A percentile compares a stretch with the other conserved stretches of the same genome.
phyloP scores from a whole-genome alignment of 2,329 filamentous ascomycete genomes.

The Hypoxylon sp. region DNA sequence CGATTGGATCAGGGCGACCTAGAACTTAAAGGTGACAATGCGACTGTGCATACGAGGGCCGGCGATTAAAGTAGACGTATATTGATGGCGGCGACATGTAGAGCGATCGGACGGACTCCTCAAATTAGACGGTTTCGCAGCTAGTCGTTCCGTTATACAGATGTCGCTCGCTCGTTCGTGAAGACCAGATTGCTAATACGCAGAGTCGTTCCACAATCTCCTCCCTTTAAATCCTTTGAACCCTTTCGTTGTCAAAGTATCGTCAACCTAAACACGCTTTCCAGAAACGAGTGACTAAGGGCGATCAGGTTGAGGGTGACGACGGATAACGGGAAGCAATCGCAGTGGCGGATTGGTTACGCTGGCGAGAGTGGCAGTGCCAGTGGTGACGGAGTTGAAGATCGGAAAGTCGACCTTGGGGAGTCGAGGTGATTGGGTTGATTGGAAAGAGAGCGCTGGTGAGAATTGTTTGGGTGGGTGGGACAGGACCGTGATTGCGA shows the following conservation, averaged over 20 bases:
- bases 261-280: constrained; percentile 42
- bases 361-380: constrained; percentile 31
- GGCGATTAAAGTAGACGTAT: constrained; percentile 34
- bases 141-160: constrained; percentile 17
- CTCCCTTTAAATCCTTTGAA: constrained; percentile 14
- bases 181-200: constrained; percentile 18
- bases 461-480: constrained; percentile 40
- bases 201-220: constrained; percentile 29
- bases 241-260: constrained; percentile 17
- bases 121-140: constrained; percentile 1
- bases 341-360: constrained; percentile 38
- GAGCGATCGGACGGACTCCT: constrained; percentile 26
- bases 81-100: constrained; percentile 49
- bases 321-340: constrained; percentile 11
- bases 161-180: constrained; percentile 20
- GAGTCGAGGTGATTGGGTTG: constrained; percentile 31
- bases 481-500: constrained; percentile 37
- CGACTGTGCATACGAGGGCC: constrained; percentile 30
- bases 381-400: constrained; percentile 41
- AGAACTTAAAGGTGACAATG: constrained; percentile 31
- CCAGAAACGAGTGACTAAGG: constrained; percentile 51
- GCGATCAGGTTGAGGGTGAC: constrained; percentile 19
- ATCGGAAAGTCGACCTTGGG: constrained; percentile 38
- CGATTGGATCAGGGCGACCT: constrained; percentile 22
- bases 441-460: constrained; percentile 36